Percentiles rank a stretch among this genome's conserved stretches.
Evolutionary conservation across 2,329 filamentous ascomycete genomes (phyloP).

Genomic region (Pseudogymnoascus sp.): DNA sequence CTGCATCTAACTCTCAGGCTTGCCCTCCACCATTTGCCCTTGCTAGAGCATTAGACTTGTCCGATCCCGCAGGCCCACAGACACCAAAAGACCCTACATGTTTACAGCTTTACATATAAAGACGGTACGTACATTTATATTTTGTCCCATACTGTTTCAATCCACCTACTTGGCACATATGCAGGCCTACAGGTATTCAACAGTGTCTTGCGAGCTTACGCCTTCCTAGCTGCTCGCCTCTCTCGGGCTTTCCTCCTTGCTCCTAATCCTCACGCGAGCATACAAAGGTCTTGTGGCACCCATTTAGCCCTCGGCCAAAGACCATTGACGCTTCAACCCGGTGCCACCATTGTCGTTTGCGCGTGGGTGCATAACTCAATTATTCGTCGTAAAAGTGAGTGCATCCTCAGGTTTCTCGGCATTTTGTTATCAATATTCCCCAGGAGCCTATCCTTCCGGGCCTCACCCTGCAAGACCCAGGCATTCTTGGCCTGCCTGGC

Average conservation of each 20-base stretch:
- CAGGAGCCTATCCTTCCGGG: neutral
- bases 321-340: neutral
- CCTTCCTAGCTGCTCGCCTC: neutral
- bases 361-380: neutral
- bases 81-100: neutral
- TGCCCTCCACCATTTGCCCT: neutral
- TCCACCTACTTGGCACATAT: constrained; percentile 6
- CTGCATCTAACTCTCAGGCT: neutral
- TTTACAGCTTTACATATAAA: constrained; percentile 8
- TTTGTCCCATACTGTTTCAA: neutral
- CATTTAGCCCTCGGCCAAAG: neutral
- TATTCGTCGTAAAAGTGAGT: neutral
- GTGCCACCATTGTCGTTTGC: neutral
- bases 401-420: neutral
- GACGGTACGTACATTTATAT: neutral
- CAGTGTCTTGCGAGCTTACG: neutral
- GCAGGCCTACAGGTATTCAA: constrained; percentile 4
- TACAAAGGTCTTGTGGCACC: constrained; percentile 3
- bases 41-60: neutral
- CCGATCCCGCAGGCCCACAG: constrained; percentile 2
- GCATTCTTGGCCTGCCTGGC: neutral
- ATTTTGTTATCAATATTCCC: neutral
- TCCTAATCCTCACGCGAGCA: constrained; percentile 3
- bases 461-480: neutral
- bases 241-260: neutral